Conservation (phyloP, 805 yeast genomes). For the Lachancea cidri region DNA sequence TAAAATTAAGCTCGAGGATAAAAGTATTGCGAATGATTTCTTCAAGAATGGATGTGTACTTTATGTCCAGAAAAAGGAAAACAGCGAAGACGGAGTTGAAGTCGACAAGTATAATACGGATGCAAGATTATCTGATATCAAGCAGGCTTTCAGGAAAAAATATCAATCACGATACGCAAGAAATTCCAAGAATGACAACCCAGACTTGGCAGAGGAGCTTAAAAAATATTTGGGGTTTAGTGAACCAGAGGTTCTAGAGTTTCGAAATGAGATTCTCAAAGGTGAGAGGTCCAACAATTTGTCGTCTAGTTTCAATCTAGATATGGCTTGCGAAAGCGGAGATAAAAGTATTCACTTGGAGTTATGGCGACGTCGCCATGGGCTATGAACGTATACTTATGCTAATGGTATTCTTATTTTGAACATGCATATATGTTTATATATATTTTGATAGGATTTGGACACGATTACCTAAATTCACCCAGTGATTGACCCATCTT, state of each 20-base stretch:
- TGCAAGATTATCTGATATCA: conserved; percentile 1
- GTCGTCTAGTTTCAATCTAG: conserved; percentile 2
- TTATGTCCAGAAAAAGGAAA: conserved; percentile 16
- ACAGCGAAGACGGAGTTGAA: conserved; percentile 1
- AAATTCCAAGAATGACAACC: background rate
- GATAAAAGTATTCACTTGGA: conserved; percentile 23
- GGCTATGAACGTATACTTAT: conserved; percentile 2
- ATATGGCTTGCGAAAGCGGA: conserved; percentile 11
- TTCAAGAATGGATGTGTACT: conserved; percentile 28
- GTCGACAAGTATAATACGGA: background rate
- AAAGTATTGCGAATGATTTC: conserved; percentile 21
- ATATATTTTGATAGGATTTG: background rate
- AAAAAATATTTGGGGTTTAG: background rate
- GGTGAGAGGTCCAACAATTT: background rate
- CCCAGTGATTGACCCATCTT: conserved; percentile 84
- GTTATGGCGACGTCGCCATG: conserved; percentile 22
- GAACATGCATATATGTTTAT: background rate
- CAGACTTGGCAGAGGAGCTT: background rate
- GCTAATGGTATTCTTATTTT: too few relatives aligned
- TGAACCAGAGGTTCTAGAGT: conserved; percentile 1
- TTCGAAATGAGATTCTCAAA: conserved; percentile 2
- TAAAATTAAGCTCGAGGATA: conserved; percentile 34
- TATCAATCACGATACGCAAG: background rate
- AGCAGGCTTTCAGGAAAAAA: conserved; percentile 1
- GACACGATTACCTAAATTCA: conserved; percentile 14